Percentiles rank a stretch among this genome's conserved stretches.
phyloP scores from a whole-genome alignment of 805 yeast genomes.

The Saccharomycopsis sp. region DNA sequence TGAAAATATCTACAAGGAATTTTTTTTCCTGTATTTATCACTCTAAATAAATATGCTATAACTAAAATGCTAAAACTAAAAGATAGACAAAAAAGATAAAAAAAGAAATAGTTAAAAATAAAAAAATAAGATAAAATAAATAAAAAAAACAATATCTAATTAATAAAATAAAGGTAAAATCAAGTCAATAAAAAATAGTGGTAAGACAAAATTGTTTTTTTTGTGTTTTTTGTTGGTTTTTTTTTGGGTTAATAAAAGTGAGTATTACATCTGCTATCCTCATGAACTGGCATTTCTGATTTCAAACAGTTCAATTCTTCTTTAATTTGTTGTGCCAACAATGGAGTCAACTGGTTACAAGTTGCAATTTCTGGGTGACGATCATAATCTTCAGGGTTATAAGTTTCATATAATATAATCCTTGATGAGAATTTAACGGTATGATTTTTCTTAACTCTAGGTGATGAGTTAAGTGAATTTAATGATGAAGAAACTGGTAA shows the following conservation, averaged over 20 bases:
- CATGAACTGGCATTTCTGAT: constrained; percentile 77
- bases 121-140: background rate
- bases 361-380: constrained; percentile 90
- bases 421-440: constrained; percentile 67
- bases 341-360: constrained; percentile 84
- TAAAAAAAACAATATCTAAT: background rate
- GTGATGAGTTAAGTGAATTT: constrained; percentile 3
- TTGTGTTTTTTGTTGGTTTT: too few species aligned
- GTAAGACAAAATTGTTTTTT: too few species aligned
- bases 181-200: too few species aligned
- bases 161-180: too few species aligned
- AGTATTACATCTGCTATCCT: constrained; percentile 69
- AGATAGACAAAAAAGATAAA: too few species aligned
- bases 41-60: too few species aligned
- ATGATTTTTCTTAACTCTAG: background rate
- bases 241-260: constrained; percentile 74
- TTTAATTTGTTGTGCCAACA: constrained; percentile 76
- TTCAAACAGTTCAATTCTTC: constrained; percentile 79
- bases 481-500: constrained; percentile 11
- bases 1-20: too few species aligned
- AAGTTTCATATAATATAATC: constrained; percentile 80
- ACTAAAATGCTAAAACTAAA: too few species aligned
- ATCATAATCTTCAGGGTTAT: constrained; percentile 77
- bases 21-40: too few species aligned
- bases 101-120: background rate